Evolutionary conservation across 1,139 yeast genomes (phyloP), one percentile per base, ranked within the genome.

Genomic region (Chernovozyma sophiae-reginae): DNA sequence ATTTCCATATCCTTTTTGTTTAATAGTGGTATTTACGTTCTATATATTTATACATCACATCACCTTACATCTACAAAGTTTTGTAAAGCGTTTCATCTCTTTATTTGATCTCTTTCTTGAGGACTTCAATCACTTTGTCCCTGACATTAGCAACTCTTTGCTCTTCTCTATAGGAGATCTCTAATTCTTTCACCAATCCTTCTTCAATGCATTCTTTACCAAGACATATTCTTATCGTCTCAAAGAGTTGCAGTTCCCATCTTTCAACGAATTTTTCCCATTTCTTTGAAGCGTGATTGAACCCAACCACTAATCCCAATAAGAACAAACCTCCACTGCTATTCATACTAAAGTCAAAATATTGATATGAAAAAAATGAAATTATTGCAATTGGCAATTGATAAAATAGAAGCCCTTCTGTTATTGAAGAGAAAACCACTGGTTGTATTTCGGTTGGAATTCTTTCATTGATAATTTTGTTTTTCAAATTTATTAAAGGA

Each of bases 281-380:
- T 5, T 43, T 46, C 35, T 60, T 65, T 5, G 73, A 62, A 2
- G 69, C 71, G 36, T 66, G 58, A 39, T 68, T 68, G 47, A 69
- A 67, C 6, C 76, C 76, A 36, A 65, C 48, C 4, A 64, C 65
- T 62, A 68, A 58, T 2, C 76, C 76, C n/a, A 70, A 50, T 4
- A 56, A 48, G 4, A 55, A 58, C 13, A 70, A 49, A 0, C 74
- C 71, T 19, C 58, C 37, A 1, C 67, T 60, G 12, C 64, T 53
- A 36, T 70, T 62, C 2, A 54, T 42, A 2, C 60, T 51, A 39
- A 68, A 57, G 3, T 58, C 72, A 44, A 69, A 66, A 40, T 55
- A 57, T 34, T 60, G 57, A 46, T 60, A 67, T 1, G 70, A 55
- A 6, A 56, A 40, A 12, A 55, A 47, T 3, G 73, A 52, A 8